Conservation (phyloP, 345 rosid species). For the Lenwebbia sp. region DNA sequence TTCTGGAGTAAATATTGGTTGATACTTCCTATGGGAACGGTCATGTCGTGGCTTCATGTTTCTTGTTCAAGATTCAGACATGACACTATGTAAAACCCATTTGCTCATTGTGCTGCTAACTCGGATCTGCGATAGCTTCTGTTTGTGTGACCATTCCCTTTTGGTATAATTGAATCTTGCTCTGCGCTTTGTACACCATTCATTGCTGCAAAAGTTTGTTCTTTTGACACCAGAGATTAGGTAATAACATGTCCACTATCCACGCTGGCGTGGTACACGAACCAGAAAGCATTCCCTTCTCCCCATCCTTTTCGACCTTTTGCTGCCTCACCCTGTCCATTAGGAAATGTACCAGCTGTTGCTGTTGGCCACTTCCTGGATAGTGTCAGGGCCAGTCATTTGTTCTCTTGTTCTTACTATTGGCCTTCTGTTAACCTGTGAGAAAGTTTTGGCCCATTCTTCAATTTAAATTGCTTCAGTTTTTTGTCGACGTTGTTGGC, state of each 20-base stretch:
- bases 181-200: too few relatives aligned
- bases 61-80: neutral
- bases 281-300: neutral
- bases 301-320: neutral
- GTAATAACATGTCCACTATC: neutral
- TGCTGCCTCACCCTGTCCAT: neutral
- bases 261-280: neutral
- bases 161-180: too few relatives aligned
- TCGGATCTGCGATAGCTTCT: neutral
- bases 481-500: neutral
- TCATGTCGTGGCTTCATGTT: neutral
- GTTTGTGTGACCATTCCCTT: neutral
- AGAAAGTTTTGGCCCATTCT: neutral
- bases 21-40: neutral
- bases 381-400: neutral
- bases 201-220: too few relatives aligned
- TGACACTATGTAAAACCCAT: neutral
- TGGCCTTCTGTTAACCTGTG: neutral
- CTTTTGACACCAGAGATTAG: too few relatives aligned
- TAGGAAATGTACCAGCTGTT: neutral
- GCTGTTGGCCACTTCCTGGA: neutral
- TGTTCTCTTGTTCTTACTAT: neutral
- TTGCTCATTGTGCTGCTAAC: neutral
- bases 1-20: neutral
- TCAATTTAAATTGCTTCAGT: too few relatives aligned